A percentile compares a stretch with the other conserved stretches of the same genome.
Conservation (phyloP, 129 eudicot species). For the Sambucus nigra region DNA sequence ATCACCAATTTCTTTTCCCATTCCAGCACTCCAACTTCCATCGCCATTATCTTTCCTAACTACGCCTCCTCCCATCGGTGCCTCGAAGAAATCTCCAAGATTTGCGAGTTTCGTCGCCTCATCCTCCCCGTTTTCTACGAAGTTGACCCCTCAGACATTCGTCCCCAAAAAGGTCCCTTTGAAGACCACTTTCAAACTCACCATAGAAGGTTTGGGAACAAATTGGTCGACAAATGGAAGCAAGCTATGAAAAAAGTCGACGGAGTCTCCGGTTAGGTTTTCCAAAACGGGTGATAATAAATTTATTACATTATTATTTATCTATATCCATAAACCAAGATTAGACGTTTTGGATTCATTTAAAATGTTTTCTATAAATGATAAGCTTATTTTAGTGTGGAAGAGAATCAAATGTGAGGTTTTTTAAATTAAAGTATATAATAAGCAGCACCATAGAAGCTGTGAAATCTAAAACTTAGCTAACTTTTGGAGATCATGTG, state of each 20-base stretch:
- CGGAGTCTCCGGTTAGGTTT: slow-evolving; percentile 16
- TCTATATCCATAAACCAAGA: not conserved
- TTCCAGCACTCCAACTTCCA: too few relatives aligned
- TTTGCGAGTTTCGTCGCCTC: slow-evolving; percentile 16
- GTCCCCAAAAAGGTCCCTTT: slow-evolving; percentile 9
- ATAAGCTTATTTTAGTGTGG: too few relatives aligned
- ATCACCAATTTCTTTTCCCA: too few relatives aligned
- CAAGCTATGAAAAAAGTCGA: slow-evolving; percentile 15
- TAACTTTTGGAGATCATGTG: too few relatives aligned
- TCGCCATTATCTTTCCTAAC: slow-evolving; percentile 20
- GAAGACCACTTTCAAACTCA: slow-evolving; percentile 1
- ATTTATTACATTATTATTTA: not conserved
- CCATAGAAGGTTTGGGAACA: not conserved
- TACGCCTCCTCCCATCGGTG: slow-evolving; percentile 35
- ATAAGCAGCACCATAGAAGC: too few relatives aligned
- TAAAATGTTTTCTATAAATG: too few relatives aligned
- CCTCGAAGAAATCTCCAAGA: slow-evolving; percentile 28
- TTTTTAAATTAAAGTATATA: too few relatives aligned
- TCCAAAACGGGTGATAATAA: not conserved
- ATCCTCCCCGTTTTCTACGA: slow-evolving; percentile 15
- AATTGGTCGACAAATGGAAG: slow-evolving; percentile 5
- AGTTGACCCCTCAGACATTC: slow-evolving; percentile 12
- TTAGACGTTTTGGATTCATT: too few relatives aligned
- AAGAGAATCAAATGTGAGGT: too few relatives aligned
- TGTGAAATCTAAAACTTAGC: too few relatives aligned